Evolutionary conservation across 106 monocot genomes (phyloP).

Genomic region (Gastrodia elata): DNA sequence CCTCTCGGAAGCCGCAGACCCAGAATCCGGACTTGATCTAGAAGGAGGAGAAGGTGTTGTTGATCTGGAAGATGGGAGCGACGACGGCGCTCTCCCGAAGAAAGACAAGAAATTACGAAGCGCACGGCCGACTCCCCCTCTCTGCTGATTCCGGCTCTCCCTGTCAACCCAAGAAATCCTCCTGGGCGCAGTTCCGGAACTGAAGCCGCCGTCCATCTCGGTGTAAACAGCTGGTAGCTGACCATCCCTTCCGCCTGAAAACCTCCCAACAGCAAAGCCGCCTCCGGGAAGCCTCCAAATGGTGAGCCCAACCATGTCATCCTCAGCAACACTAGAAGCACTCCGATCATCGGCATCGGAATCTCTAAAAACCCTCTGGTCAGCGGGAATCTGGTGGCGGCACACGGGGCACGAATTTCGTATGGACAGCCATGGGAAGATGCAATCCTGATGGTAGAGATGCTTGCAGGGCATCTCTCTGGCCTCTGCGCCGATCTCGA

Average conservation of each 20-base stretch:
- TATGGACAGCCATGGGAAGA: slow-evolving; percentile 43
- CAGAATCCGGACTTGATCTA: not conserved
- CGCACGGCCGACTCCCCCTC: slow-evolving; percentile 23
- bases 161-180: slow-evolving; percentile 36
- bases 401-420: slow-evolving; percentile 53
- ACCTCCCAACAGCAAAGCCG: slow-evolving; percentile 58
- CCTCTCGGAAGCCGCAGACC: not conserved
- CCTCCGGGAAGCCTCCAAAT: slow-evolving; percentile 68
- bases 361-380: not conserved
- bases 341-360: not conserved
- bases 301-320: slow-evolving; percentile 42
- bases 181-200: slow-evolving; percentile 21
- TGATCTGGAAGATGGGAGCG: slow-evolving; percentile 7
- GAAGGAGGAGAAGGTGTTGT: not conserved
- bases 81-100: slow-evolving; percentile 15
- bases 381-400: slow-evolving; percentile 42
- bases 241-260: slow-evolving; percentile 24
- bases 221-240: slow-evolving; percentile 55
- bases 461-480: slow-evolving; percentile 58
- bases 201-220: slow-evolving; percentile 55
- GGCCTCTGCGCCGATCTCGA: slow-evolving; percentile 31
- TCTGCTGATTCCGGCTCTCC: slow-evolving; percentile 17
- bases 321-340: slow-evolving; percentile 2
- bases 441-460: slow-evolving; percentile 53
- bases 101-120: slow-evolving; percentile 39